Evolutionary conservation across 768 basidiomycete species (phyloP).

Genomic region (Mycena kentingensis): DNA sequence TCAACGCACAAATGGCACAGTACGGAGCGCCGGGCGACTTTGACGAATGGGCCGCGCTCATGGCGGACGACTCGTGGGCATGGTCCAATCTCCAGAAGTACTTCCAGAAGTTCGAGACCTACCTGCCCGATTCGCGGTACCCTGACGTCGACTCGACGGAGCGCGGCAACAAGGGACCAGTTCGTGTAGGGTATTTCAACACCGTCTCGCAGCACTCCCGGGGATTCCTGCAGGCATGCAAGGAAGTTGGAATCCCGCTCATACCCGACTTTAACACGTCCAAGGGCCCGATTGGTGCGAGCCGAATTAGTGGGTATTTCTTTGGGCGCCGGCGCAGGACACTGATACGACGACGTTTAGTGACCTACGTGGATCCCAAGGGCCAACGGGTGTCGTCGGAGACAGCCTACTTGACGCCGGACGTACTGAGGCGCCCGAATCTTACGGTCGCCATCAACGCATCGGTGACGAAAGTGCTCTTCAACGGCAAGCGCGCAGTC

Average conservation of each 20-base stretch:
- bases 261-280: constrained; percentile 65
- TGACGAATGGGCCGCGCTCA: constrained; percentile 62
- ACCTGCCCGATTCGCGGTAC: constrained; percentile 49
- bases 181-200: constrained; percentile 60
- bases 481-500: constrained; percentile 53
- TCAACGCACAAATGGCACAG: constrained; percentile 70
- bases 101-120: constrained; percentile 69
- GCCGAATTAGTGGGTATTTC: constrained; percentile 45
- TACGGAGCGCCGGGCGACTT: constrained; percentile 72
- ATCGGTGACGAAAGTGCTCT: constrained; percentile 58
- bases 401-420: constrained; percentile 63
- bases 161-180: constrained; percentile 56
- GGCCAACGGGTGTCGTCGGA: constrained; percentile 63
- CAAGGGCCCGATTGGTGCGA: constrained; percentile 60
- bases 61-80: constrained; percentile 62
- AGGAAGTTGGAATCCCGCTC: constrained; percentile 55
- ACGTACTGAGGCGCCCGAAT: constrained; percentile 66
- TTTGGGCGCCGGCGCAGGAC: background rate
- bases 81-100: constrained; percentile 64
- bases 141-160: constrained; percentile 51
- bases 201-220: constrained; percentile 45
- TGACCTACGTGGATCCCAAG: constrained; percentile 64
- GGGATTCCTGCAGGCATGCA: constrained; percentile 59
- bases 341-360: constrained; percentile 34
- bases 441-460: constrained; percentile 61